phyloP scores from a whole-genome alignment of 2,329 filamentous ascomycete species.

The Pezicula radicicola region DNA sequence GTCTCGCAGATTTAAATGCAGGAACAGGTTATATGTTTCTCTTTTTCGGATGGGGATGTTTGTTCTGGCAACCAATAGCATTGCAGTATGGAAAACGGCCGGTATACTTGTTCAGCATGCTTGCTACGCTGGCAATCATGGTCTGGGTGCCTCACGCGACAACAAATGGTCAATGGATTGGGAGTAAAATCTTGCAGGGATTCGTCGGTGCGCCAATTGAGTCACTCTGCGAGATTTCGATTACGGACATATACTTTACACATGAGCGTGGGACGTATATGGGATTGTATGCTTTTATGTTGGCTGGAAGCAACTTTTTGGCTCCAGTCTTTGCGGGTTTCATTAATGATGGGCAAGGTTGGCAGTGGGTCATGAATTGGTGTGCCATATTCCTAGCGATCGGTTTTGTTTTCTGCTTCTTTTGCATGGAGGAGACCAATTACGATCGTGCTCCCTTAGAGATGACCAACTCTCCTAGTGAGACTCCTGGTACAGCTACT shows the following conservation, averaged over 20 bases:
- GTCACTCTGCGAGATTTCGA: slow-evolving; percentile 19
- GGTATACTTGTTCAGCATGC: slow-evolving; percentile 38
- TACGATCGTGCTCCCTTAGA: slow-evolving; percentile 19
- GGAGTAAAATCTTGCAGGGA: slow-evolving; percentile 9
- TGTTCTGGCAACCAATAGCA: slow-evolving; percentile 51
- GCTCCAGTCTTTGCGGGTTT: slow-evolving; percentile 47
- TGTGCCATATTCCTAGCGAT: slow-evolving; percentile 49
- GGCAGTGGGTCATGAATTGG: slow-evolving; percentile 50
- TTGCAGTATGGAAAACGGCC: slow-evolving; percentile 47
- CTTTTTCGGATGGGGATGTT: slow-evolving; percentile 46
- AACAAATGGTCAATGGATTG: slow-evolving; percentile 11
- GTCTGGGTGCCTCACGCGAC: slow-evolving; percentile 31
- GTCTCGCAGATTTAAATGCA: slow-evolving; percentile 39
- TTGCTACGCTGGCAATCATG: slow-evolving; percentile 30
- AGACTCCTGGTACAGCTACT: slow-evolving; percentile 8
- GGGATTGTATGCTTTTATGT: slow-evolving; percentile 37
- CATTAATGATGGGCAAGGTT: slow-evolving; percentile 43
- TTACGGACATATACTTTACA: slow-evolving; percentile 31
- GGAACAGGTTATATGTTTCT: slow-evolving; percentile 52
- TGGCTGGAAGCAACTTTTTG: slow-evolving; percentile 40
- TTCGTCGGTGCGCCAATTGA: slow-evolving; percentile 11
- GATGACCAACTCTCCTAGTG: slow-evolving; percentile 1
- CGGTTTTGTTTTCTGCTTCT: slow-evolving; percentile 49
- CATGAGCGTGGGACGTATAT: slow-evolving; percentile 37
- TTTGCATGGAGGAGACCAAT: slow-evolving; percentile 60